These are phyloP conservation scores for Lepiota subincarnata DNA, from an alignment of 768 basidiomycete species.

Conservation along the genomic window DNA sequence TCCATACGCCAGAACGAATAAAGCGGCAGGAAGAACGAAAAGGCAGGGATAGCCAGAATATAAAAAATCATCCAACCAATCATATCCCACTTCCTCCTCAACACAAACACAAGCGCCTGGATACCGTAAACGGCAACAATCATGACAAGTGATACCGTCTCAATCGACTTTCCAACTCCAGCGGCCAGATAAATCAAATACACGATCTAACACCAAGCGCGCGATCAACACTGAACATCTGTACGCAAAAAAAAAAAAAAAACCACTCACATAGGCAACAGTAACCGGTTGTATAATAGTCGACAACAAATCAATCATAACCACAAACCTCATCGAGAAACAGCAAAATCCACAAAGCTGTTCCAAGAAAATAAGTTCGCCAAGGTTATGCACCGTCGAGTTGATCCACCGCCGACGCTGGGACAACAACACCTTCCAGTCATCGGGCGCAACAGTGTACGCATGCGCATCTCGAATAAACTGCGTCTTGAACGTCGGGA, in stretches of 20 bases:
- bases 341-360: conserved; percentile 96
- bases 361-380: conserved; percentile 88
- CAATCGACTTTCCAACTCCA: conserved; percentile 62
- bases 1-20: conserved; percentile 99
- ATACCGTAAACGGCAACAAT: conserved; percentile 93
- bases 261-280: conserved; percentile 74
- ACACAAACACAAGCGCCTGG: conserved; percentile 86
- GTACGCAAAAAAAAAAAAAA: conserved; percentile 9
- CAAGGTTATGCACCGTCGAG: conserved; percentile 96
- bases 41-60: conserved; percentile 88
- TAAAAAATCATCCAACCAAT: conserved; percentile 97
- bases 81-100: conserved; percentile 98
- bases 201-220: no score
- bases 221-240: no score
- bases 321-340: conserved; percentile 98
- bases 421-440: conserved; percentile 90
- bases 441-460: conserved; percentile 91
- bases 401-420: conserved; percentile 99
- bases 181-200: conserved; percentile 84
- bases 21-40: conserved; percentile 89
- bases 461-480: conserved; percentile 95
- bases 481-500: conserved; percentile 91
- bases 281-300: conserved; percentile 83
- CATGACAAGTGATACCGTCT: conserved; percentile 83
- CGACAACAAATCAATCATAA: conserved; percentile 93